A percentile compares a stretch with the other conserved stretches of the same genome.
Conservation (phyloP, 1,284 basidiomycete genomes). For the Polyporus tsugae region DNA sequence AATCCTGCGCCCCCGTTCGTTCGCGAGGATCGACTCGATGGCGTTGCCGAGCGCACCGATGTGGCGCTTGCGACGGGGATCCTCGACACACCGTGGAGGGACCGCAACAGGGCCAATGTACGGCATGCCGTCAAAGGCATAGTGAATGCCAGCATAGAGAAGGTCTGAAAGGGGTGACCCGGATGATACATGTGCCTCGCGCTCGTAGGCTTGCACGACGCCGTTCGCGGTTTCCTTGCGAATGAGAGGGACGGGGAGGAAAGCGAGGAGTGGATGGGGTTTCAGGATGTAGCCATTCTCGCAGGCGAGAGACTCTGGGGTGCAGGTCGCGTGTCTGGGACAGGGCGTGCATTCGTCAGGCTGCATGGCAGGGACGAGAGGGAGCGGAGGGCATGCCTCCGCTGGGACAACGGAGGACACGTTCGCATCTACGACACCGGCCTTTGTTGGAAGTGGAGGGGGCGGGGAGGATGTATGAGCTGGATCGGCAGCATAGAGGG, state of each 20-base stretch:
- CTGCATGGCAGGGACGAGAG: slow-evolving; percentile 63
- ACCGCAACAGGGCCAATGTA: slow-evolving; percentile 82
- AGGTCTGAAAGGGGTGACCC: slow-evolving; percentile 46
- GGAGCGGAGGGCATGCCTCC: slow-evolving; percentile 59
- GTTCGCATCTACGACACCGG: slow-evolving; percentile 12
- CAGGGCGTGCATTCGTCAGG: slow-evolving; percentile 86
- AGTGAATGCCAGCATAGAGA: slow-evolving; percentile 34
- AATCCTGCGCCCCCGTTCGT: slow-evolving; percentile 73
- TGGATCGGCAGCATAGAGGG: slow-evolving; percentile 45
- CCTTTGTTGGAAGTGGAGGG: slow-evolving; percentile 31
- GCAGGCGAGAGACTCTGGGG: slow-evolving; percentile 71
- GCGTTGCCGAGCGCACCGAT: slow-evolving; percentile 82
- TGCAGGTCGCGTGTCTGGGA: slow-evolving; percentile 84
- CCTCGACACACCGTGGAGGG: slow-evolving; percentile 83
- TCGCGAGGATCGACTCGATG: slow-evolving; percentile 74
- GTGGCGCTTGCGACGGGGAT: slow-evolving; percentile 81
- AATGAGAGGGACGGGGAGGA: slow-evolving; percentile 49
- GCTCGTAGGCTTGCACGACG: slow-evolving; percentile 36
- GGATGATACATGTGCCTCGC: slow-evolving; percentile 39
- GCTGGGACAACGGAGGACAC: slow-evolving; percentile 32
- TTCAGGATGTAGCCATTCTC: slow-evolving; percentile 79
- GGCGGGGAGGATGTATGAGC: slow-evolving; percentile 37
- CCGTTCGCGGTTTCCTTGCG: slow-evolving; percentile 22
- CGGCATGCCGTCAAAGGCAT: slow-evolving; percentile 74
- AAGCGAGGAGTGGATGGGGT: slow-evolving; percentile 66